Evolutionary conservation across 768 basidiomycete genomes (phyloP).

Genomic region (Favolaschia claudopus): DNA sequence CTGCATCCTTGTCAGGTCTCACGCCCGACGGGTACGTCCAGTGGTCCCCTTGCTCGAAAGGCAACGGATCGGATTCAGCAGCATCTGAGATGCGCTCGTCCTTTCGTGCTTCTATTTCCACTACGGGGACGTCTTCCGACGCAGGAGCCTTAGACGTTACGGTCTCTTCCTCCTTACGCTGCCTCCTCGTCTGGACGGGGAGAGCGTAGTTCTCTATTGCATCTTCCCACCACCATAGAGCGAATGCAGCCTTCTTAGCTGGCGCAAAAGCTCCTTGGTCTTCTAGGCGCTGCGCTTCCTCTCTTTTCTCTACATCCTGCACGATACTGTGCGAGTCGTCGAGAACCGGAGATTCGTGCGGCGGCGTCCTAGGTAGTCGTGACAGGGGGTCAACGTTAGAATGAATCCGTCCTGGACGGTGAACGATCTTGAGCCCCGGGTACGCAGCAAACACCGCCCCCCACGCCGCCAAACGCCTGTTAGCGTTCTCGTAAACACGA

Average conservation of each 20-base stretch:
- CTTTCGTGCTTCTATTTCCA: neutral
- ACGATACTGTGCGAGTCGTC: neutral
- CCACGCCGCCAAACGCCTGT: constrained; percentile 31
- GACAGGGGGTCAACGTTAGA: constrained; percentile 30
- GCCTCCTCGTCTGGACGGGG: neutral
- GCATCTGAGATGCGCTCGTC: neutral
- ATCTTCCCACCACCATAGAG: neutral
- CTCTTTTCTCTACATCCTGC: neutral
- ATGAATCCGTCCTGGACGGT: too few species aligned
- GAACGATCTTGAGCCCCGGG: constrained; percentile 33
- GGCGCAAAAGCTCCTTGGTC: neutral
- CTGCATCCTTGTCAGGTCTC: neutral
- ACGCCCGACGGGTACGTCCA: constrained; percentile 1
- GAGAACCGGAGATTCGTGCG: neutral
- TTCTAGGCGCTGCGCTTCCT: neutral
- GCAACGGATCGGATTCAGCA: neutral
- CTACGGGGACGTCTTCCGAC: neutral
- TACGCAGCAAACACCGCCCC: constrained; percentile 37
- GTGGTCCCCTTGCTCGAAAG: neutral
- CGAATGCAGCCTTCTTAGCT: neutral
- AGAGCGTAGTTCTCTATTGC: neutral
- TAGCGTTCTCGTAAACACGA: constrained; percentile 17
- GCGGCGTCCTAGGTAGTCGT: neutral
- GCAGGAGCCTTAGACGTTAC: neutral
- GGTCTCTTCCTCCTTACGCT: neutral